Conservation (phyloP, 345 rosid species). For the Mallotus nudiflorus region DNA sequence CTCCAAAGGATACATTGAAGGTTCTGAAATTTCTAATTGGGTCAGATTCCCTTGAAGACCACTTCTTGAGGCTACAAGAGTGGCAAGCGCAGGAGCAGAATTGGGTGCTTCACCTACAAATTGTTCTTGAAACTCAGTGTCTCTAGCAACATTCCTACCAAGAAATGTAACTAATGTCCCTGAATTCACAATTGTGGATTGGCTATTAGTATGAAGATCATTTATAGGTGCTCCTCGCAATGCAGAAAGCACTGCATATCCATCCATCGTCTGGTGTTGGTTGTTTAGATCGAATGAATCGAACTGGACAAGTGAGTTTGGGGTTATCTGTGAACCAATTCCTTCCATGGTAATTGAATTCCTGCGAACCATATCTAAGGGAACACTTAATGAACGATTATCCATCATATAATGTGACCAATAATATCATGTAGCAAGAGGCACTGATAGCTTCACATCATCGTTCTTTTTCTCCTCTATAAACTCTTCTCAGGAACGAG, state of each 20-base stretch:
- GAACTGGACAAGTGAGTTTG: slow-evolving; percentile 30
- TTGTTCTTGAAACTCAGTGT: slow-evolving; percentile 38
- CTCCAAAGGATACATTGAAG: slow-evolving; percentile 37
- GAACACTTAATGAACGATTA: slow-evolving; percentile 45
- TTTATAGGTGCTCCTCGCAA: slow-evolving; percentile 37
- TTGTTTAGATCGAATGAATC: slow-evolving; percentile 32
- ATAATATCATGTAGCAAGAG: slow-evolving; percentile 9
- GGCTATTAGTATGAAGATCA: slow-evolving; percentile 20
- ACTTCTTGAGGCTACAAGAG: slow-evolving; percentile 35
- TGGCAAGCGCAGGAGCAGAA: slow-evolving; percentile 36
- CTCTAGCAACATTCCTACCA: slow-evolving; percentile 33
- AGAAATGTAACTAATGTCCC: slow-evolving; percentile 20
- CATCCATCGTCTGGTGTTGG: slow-evolving; percentile 30
- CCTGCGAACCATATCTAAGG: slow-evolving; percentile 36
- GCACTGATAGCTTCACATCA: slow-evolving; percentile 13
- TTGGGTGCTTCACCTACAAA: slow-evolving; percentile 35
- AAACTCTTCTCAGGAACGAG: slow-evolving; percentile 1
- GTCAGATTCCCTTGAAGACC: slow-evolving; percentile 40
- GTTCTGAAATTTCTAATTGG: slow-evolving; percentile 23
- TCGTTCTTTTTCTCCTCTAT: not conserved
- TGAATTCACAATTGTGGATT: slow-evolving; percentile 24
- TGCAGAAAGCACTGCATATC: slow-evolving; percentile 29
- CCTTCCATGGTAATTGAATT: slow-evolving; percentile 35
- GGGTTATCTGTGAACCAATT: slow-evolving; percentile 21
- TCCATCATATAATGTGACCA: slow-evolving; percentile 29